These are phyloP conservation scores for Pseudonectria foliicola DNA, from an alignment of 2,329 filamentous ascomycete species.

Conservation along the genomic window DNA sequence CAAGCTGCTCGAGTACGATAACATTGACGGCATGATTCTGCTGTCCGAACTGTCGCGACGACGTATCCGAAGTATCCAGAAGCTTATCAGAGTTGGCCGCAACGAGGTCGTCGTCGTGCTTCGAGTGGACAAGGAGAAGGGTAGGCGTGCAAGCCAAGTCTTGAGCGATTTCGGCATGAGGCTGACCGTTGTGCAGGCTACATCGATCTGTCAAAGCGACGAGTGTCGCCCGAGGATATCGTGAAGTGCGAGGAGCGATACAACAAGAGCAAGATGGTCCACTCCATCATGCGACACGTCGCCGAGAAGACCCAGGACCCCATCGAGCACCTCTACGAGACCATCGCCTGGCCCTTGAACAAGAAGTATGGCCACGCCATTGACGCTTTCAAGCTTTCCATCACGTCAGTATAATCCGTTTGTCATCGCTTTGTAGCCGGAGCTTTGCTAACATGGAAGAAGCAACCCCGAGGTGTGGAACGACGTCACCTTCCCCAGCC, in stretches of 20 bases:
- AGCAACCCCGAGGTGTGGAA: constrained; percentile 95
- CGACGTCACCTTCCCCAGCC: constrained; percentile 81
- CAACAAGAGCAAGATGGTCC: constrained; percentile 99
- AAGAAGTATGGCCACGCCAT: constrained; percentile 95
- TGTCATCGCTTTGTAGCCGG: too few relatives aligned
- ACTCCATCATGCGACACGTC: constrained; percentile 98
- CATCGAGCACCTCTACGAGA: constrained; percentile 92
- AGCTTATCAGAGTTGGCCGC: constrained; percentile 93
- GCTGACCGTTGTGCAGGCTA: constrained; percentile 48
- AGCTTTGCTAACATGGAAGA: constrained; percentile 12
- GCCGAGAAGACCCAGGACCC: constrained; percentile 92
- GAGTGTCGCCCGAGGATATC: constrained; percentile 95
- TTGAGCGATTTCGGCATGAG: constrained; percentile 14
- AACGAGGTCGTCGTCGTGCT: constrained; percentile 99
- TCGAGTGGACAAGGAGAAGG: constrained; percentile 98
- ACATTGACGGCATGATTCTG: constrained; percentile 99
- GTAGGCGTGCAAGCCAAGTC: constrained; percentile 33
- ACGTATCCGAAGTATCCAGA: constrained; percentile 98
- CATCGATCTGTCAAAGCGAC: constrained; percentile 97
- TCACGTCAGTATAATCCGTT: constrained; percentile 59
- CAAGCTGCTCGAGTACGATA: constrained; percentile 98
- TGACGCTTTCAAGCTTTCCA: constrained; percentile 97
- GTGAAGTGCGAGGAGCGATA: constrained; percentile 98
- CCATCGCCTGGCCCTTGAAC: constrained; percentile 94
- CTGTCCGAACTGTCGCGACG: constrained; percentile 94